Percentiles rank a stretch among this genome's conserved stretches.
Evolutionary conservation across 78 protist species (phyloP).

Genomic region (Planoprotostelium fungivorum): DNA sequence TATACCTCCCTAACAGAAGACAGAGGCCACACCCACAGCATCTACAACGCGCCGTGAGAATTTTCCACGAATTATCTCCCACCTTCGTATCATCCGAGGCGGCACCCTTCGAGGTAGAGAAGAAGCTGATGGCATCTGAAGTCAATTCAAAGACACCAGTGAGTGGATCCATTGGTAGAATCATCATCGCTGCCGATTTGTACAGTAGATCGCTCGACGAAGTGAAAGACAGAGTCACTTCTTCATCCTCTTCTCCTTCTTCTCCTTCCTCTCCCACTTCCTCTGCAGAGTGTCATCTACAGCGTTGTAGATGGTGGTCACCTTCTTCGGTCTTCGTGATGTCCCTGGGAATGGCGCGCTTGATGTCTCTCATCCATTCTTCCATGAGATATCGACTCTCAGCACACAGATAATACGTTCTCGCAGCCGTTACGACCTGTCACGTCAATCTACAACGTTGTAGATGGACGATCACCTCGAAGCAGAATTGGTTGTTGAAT

Average conservation of each 20-base stretch:
- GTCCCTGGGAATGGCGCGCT: not conserved
- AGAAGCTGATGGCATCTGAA: not conserved
- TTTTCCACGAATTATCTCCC: not conserved
- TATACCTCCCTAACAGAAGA: constrained; percentile 44
- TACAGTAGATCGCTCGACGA: not conserved
- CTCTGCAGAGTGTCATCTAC: not conserved
- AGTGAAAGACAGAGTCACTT: not conserved
- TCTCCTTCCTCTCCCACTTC: not conserved
- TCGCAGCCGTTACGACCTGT: not conserved
- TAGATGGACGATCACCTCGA: not conserved
- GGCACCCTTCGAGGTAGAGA: not conserved
- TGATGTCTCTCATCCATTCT: not conserved
- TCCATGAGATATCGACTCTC: not conserved
- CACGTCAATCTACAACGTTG: not conserved
- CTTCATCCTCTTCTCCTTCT: not conserved
- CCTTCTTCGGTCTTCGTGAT: not conserved
- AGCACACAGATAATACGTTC: not conserved
- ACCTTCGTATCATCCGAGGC: not conserved
- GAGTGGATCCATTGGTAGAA: not conserved
- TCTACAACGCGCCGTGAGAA: not conserved
- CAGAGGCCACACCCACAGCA: not conserved
- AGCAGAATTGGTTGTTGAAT: not conserved
- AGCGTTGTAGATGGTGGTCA: not conserved
- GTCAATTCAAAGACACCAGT: not conserved
- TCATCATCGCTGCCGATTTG: not conserved